Evolutionary conservation across 2,329 filamentous ascomycete genomes (phyloP).

Genomic region (Fusarium cyanostomum): DNA sequence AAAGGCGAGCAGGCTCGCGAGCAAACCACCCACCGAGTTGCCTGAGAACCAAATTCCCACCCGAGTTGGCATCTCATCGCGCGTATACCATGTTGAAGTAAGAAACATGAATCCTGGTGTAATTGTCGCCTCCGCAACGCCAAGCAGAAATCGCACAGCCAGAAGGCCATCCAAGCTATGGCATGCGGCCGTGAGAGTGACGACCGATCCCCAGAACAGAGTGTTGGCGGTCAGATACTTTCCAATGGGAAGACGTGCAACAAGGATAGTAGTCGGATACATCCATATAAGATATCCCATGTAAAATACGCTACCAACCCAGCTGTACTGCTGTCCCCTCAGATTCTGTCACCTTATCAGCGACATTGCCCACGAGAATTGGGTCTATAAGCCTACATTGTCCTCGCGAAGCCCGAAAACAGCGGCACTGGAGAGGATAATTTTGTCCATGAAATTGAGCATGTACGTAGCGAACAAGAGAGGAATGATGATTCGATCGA

Average conservation of each 20-base stretch:
- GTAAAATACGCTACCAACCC: constrained; percentile 62
- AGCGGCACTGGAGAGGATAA: constrained; percentile 63
- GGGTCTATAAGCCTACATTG: constrained; percentile 41
- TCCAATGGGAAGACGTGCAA: constrained; percentile 58
- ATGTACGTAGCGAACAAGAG: constrained; percentile 67
- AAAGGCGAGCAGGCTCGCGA: constrained; percentile 62
- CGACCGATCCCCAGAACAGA: constrained; percentile 60
- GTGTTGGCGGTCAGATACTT: constrained; percentile 59
- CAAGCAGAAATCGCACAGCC: constrained; percentile 62
- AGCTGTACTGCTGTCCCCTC: constrained; percentile 66
- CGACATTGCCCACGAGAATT: too few species aligned
- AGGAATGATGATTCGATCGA: constrained; percentile 64
- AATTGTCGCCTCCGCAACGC: constrained; percentile 64
- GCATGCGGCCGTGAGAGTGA: constrained; percentile 57
- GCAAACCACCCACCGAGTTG: constrained; percentile 58
- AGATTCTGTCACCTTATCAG: constrained; percentile 32
- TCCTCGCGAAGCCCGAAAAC: constrained; percentile 66
- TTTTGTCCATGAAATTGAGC: constrained; percentile 71
- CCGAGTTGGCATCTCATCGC: constrained; percentile 63
- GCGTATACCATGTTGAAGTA: constrained; percentile 65
- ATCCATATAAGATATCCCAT: constrained; percentile 60
- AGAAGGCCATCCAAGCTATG: constrained; percentile 60
- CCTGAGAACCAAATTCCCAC: constrained; percentile 67
- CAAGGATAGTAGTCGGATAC: constrained; percentile 59
- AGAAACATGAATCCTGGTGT: constrained; percentile 66